Conservation (phyloP, 2,329 filamentous ascomycete species). For the Blastomyces parvus region DNA sequence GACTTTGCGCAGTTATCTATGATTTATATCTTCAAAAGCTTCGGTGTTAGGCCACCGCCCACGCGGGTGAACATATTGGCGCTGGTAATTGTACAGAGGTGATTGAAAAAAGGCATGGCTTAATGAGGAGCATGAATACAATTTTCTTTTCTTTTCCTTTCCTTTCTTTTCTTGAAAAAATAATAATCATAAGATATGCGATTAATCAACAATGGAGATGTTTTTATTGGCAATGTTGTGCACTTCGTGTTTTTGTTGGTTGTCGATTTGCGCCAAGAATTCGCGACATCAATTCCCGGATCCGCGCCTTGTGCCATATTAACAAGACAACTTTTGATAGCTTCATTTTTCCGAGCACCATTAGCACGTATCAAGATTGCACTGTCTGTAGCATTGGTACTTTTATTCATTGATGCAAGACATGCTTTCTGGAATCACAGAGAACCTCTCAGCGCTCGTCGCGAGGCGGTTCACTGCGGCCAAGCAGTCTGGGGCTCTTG, state of each 20-base stretch:
- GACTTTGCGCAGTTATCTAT: background rate
- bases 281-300: too few relatives aligned
- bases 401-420: background rate
- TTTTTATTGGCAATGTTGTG: background rate
- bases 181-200: too few relatives aligned
- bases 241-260: background rate
- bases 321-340: background rate
- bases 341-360: background rate
- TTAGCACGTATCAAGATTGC: background rate
- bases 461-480: conserved; percentile 28
- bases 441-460: conserved; percentile 30
- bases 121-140: background rate
- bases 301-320: background rate
- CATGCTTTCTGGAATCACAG: conserved; percentile 31
- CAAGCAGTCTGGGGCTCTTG: conserved; percentile 28
- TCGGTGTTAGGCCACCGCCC: background rate
- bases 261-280: background rate
- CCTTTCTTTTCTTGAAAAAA: too few relatives aligned
- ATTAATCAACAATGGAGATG: background rate
- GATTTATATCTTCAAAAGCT: background rate
- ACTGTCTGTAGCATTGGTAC: background rate
- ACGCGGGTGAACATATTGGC: background rate
- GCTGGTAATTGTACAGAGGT: background rate
- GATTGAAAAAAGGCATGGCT: background rate
- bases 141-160: too few relatives aligned